Base-by-base conservation (phyloP, 2,329 filamentous ascomycete species). In the Venturiaceae sp. region DNA sequence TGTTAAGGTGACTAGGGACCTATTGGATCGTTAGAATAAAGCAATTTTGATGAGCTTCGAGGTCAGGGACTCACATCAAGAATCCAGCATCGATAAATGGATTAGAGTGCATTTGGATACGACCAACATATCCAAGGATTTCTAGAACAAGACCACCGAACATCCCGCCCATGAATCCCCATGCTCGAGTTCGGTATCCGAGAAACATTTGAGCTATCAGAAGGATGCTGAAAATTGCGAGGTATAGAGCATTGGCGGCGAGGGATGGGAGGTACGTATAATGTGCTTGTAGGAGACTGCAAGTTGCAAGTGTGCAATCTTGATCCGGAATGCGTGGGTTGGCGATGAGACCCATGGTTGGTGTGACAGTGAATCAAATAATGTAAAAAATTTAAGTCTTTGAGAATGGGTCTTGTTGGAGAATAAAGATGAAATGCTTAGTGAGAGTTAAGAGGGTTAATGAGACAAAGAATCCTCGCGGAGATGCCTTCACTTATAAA, bases 261-360 rank as follows among this genome's bases (percentile, higher is more conserved):
- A 81, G 67, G 37, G 69, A 74, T 0, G 82, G 82, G 37, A 77
- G 72, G 67, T 84, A 84, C 32, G 77, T 75, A 62, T 82, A 80
- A 16, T 76, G 73, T 1, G 77, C 79, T 1, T 69, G 71, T 57
- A 75, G 67, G n/a, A 81, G 71, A 0, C 76, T 71, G 60, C 79
- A 81, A 30, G 66, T 69, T 52, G 72, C 69, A 19, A 74, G 62
- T 1, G 63, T 64, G 59, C 74, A 76, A 26, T 53, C 33, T 53
- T 46, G 21, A 14, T 46, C 23, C 28, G 41, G 41, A 23, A 46
- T 46, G 13, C 13, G 8, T 9, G 41, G 41, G 23, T 28, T 26
- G 41, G 41, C 41, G 7, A 28, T 46, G 4, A 28, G 23, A 28
- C 41, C 21, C 41, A 46, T 46, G 26, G 41, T 46, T 28, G 21